Evolutionary conservation across 441 rosid genomes (phyloP), one percentile per base, ranked within the genome.

Genomic region (Arabidopsis hybrid): DNA sequence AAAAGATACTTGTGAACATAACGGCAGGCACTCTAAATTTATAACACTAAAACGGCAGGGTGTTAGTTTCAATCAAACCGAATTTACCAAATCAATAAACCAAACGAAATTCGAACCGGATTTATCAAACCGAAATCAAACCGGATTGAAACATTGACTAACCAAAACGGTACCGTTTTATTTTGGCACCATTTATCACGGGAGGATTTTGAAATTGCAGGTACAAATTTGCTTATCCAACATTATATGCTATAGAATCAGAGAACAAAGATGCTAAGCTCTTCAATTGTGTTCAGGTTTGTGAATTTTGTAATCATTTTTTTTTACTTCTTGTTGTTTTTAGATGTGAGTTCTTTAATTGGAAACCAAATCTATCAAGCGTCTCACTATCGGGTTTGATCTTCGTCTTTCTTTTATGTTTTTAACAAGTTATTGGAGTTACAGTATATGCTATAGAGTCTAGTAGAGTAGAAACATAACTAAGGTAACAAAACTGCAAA

Each of bases 221-320:
- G 60, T 70, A 70, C 71, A 73, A 65, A 14, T 60, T 73, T 36
- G 43, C 51, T 10, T 74, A 42, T 43, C 78, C 78, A 74, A 67
- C 69, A 9, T 17, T 74, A 21, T 74, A 74, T 7, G 78, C 78
- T 0, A 51, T 67, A 3, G 78, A 74, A n/a, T 74, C 67, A 40
- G 78, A 74, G 1, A 74, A 74, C 78, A 74, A 74, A 74, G 57
- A 67, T 60, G 73, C 73, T 13, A 60, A 51, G 29, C 69, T 52
- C 40, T 74, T 74, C 49, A 74, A 74, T 4, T 74, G 73, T 8
- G 68, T 74, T 67, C 77, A 65, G 71, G 74, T 58, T 38, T 38
- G 11, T 7, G 8, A 7, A 36, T 17, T 14, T 32, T 56, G 17
- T 31, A 14, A 2, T 29, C 6, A 46, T 29, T 58, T 26, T 52